phyloP scores from a whole-genome alignment of 495 filamentous ascomycete genomes.

The Lophium mytilinum region DNA sequence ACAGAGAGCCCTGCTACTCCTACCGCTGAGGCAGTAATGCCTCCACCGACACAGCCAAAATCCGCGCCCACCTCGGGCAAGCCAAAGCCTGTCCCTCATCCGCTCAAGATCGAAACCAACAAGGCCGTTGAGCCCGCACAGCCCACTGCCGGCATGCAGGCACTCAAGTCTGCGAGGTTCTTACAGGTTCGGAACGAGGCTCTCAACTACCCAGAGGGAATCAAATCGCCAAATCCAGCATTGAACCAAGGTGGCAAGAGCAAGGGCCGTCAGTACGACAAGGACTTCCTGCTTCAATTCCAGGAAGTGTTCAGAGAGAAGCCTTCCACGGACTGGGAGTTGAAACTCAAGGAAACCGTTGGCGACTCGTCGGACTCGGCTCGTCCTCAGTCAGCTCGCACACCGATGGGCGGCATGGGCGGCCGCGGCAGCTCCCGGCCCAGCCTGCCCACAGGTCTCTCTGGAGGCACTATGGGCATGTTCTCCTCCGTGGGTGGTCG shows the following conservation, averaged over 20 bases:
- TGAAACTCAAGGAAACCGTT: conserved; percentile 74
- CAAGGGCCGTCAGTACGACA: conserved; percentile 84
- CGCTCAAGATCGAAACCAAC: conserved; percentile 74
- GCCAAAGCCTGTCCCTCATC: conserved; percentile 62
- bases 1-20: conserved; percentile 46
- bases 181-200: conserved; percentile 56
- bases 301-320: conserved; percentile 90
- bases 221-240: conserved; percentile 82
- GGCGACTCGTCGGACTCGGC: conserved; percentile 67
- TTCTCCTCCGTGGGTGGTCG: conserved; percentile 46
- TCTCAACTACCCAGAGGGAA: conserved; percentile 65
- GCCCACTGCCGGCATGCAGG: conserved; percentile 84
- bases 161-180: conserved; percentile 79
- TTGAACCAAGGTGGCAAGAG: conserved; percentile 68
- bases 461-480: conserved; percentile 57
- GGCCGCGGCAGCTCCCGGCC: conserved; percentile 39
- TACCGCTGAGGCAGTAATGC: conserved; percentile 40
- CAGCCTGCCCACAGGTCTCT: conserved; percentile 34
- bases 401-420: conserved; percentile 46
- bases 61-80: conserved; percentile 35
- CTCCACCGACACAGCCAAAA: conserved; percentile 31
- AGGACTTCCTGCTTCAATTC: conserved; percentile 95
- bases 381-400: conserved; percentile 45
- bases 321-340: conserved; percentile 82
- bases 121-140: conserved; percentile 80